phyloP scores from a whole-genome alignment of 176 grass and related monocot genomes.

The Microstegium vimineum region DNA sequence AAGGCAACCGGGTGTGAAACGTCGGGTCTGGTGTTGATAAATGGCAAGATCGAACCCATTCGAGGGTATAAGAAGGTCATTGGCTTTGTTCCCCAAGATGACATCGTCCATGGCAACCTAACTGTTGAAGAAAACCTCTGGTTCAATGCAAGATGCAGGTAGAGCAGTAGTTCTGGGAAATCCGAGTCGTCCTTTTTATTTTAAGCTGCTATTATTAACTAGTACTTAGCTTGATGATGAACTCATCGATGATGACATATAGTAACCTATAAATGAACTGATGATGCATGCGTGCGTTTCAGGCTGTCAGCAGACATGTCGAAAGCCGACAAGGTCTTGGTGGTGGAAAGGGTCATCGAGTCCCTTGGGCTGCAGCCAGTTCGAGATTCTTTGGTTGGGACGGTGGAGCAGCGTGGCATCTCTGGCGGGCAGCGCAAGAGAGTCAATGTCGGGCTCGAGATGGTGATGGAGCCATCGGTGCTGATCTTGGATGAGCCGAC shows the following conservation, averaged over 20 bases:
- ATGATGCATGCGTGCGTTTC: too few species aligned
- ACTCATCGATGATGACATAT: neutral
- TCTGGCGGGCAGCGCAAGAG: slow-evolving; percentile 92
- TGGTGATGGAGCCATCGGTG: slow-evolving; percentile 97
- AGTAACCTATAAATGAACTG: too few species aligned
- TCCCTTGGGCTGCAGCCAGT: slow-evolving; percentile 81
- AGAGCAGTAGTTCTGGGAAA: neutral
- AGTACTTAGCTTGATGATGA: too few species aligned
- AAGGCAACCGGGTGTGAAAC: slow-evolving; percentile 88
- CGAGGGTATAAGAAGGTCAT: slow-evolving; percentile 94
- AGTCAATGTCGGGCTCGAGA: slow-evolving; percentile 94
- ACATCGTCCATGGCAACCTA: slow-evolving; percentile 95
- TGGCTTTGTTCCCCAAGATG: slow-evolving; percentile 96
- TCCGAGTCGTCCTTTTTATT: neutral
- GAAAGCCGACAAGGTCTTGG: slow-evolving; percentile 92
- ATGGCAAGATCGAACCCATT: slow-evolving; percentile 85
- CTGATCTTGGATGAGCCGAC: slow-evolving; percentile 94
- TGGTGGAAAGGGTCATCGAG: slow-evolving; percentile 94
- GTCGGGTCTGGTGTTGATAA: slow-evolving; percentile 75
- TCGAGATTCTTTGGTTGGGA: slow-evolving; percentile 82
- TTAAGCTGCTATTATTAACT: neutral
- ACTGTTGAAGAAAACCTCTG: slow-evolving; percentile 97
- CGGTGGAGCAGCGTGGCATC: slow-evolving; percentile 86
- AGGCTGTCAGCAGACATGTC: slow-evolving; percentile 91
- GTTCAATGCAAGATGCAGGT: slow-evolving; percentile 99